These are phyloP conservation scores for Citropsis articulata DNA, from an alignment of 345 rosid species.

Conservation along the genomic window DNA sequence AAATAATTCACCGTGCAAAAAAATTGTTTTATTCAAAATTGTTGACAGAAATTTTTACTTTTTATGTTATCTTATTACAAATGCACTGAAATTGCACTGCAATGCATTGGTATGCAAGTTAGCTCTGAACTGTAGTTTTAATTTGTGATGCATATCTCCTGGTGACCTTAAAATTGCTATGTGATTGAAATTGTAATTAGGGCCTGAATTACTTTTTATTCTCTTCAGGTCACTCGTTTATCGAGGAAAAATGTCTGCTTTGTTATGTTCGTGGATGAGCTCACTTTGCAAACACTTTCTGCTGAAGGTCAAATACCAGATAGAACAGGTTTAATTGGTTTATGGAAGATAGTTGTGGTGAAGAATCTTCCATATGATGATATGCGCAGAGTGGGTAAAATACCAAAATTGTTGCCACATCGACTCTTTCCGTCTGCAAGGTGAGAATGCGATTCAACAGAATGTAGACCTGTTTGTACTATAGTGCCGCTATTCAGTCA, in stretches of 20 bases:
- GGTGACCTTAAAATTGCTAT: neutral
- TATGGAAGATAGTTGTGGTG: constrained; percentile 94
- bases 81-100: neutral
- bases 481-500: neutral
- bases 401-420: constrained; percentile 88
- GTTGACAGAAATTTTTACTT: neutral
- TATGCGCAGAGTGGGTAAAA: constrained; percentile 96
- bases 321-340: constrained; percentile 79
- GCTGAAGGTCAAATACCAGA: constrained; percentile 81
- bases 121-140: neutral
- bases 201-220: constrained; percentile 9
- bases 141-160: neutral
- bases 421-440: constrained; percentile 97
- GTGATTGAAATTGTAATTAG: neutral
- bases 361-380: constrained; percentile 82
- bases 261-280: constrained; percentile 89
- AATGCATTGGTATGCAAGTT: neutral
- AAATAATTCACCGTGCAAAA: neutral
- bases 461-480: neutral
- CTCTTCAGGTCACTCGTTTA: constrained; percentile 67
- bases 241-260: constrained; percentile 98
- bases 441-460: constrained; percentile 35
- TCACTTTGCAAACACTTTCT: constrained; percentile 63
- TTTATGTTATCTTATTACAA: neutral
- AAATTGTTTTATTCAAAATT: neutral